These are phyloP conservation scores for Cercospora zeae-maydis DNA, from an alignment of 2,329 filamentous ascomycete genomes.

Conservation along the genomic window DNA sequence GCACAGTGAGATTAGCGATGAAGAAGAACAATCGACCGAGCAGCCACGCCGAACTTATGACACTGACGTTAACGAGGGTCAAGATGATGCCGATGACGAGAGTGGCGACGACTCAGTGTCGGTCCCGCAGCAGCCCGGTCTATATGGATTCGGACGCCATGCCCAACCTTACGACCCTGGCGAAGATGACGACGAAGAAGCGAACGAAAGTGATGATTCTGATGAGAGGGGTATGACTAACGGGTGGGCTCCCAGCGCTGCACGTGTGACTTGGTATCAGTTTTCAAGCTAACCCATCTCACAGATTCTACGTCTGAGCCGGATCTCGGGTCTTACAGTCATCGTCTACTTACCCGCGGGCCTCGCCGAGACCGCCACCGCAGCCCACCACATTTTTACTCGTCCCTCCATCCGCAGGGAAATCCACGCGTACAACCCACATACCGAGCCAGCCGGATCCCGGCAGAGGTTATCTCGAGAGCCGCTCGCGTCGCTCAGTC, in stretches of 20 bases:
- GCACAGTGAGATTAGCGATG: slow-evolving; percentile 4
- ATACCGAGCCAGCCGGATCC: not conserved
- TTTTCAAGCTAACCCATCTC: slow-evolving; percentile 12
- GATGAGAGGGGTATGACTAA: slow-evolving; percentile 25
- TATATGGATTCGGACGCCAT: not conserved
- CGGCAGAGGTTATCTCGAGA: slow-evolving; percentile 4
- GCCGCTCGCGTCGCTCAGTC: slow-evolving; percentile 5
- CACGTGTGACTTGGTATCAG: not conserved
- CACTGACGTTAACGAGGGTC: slow-evolving; percentile 7
- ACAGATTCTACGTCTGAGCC: slow-evolving; percentile 21
- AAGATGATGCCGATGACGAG: not conserved
- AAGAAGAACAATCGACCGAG: not conserved
- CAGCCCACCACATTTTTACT: slow-evolving; percentile 8
- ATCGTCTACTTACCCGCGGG: slow-evolving; percentile 17
- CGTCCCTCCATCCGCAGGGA: not conserved
- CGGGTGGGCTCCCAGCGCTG: slow-evolving; percentile 25
- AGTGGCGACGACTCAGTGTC: not conserved
- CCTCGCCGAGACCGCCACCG: slow-evolving; percentile 17
- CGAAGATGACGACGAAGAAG: slow-evolving; percentile 15
- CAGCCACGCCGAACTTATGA: not conserved
- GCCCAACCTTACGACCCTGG: not conserved
- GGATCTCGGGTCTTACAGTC: slow-evolving; percentile 1
- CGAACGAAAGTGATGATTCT: slow-evolving; percentile 11
- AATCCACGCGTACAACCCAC: not conserved
- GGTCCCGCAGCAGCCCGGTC: not conserved